Base-by-base conservation (phyloP, 441 rosid species). In the Croton laevigatus region DNA sequence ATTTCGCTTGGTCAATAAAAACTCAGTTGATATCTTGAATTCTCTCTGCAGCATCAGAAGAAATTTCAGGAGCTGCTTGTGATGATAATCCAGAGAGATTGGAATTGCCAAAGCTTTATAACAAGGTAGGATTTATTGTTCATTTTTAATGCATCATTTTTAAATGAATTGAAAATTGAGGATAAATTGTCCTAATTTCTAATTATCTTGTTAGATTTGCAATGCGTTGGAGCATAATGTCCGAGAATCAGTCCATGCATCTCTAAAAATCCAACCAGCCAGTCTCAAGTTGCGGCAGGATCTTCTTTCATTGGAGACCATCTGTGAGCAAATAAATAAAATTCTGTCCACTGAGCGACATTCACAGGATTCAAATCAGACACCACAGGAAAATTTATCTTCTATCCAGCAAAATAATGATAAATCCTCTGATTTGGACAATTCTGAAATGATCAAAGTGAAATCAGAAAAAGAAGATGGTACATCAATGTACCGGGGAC, bases 71-170 rank as follows among this genome's bases (percentile, higher is more conserved):
- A 36, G 85, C 86, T 74, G 89, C 88, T 66, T 84, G 76, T 77
- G 90, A 89, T 76, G 75, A 82, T 76, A 80, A 93, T 74, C 81
- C 87, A 14, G 89, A 80, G 48, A 87, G 97, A 54, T 51, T 80
- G 73, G 84, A 84, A 65, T 38, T 96, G 82, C 84, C 84, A 40
- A 75, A 67, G 58, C 86, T 77, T 54, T 93, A 82, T 77, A 96
- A 96, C 75, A 79, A 84, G 81, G 99, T 90, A 80, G 76, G 32
- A 49, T 27, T n/a, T 17, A 68, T 61, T 70, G 45, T 45, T 55
- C 46, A 49, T 8, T 32, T 4, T 60, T 7, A 52, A 52, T 52
- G 67, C 11, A 6, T 27, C 3, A 38, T 34, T 2, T 4, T 20
- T 6, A 22, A 19, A 62, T 19, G 17, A 61, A 20, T 5, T 42